Conservation (phyloP, 768 basidiomycete species). For the Russula sp. region DNA sequence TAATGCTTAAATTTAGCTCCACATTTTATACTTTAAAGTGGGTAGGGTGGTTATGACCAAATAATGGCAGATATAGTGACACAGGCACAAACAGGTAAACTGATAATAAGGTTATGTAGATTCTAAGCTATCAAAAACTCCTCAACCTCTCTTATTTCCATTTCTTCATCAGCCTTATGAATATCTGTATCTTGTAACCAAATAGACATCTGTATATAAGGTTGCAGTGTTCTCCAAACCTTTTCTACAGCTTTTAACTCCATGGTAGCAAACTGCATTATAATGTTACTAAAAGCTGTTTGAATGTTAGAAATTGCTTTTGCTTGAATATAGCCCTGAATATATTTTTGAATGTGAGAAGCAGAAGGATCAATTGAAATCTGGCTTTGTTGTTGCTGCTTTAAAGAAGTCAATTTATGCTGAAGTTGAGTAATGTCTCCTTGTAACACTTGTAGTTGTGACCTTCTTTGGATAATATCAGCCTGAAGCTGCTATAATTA, state of each 20-base stretch:
- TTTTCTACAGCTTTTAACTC: background rate
- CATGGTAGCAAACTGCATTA: background rate
- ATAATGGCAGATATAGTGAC: no score
- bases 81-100: no score
- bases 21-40: no score
- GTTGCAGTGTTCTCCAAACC: background rate
- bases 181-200: constrained; percentile 5
- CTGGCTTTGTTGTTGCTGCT: background rate
- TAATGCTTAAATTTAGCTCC: no score
- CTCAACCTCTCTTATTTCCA: constrained; percentile 11
- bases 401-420: background rate
- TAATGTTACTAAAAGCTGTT: background rate
- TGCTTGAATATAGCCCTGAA: constrained; percentile 2
- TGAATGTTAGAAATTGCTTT: background rate
- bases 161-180: constrained; percentile 7
- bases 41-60: no score
- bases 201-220: background rate
- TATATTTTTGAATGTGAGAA: background rate
- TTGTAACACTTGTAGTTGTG: constrained; percentile 1
- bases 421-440: constrained; percentile 6
- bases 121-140: constrained; percentile 2
- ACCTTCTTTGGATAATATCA: constrained; percentile 1
- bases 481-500: constrained; percentile 3
- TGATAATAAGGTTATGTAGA: background rate
- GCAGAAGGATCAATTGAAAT: background rate